phyloP scores from a whole-genome alignment of 2,329 filamentous ascomycete genomes.

The Gnomoniopsis sp. region DNA sequence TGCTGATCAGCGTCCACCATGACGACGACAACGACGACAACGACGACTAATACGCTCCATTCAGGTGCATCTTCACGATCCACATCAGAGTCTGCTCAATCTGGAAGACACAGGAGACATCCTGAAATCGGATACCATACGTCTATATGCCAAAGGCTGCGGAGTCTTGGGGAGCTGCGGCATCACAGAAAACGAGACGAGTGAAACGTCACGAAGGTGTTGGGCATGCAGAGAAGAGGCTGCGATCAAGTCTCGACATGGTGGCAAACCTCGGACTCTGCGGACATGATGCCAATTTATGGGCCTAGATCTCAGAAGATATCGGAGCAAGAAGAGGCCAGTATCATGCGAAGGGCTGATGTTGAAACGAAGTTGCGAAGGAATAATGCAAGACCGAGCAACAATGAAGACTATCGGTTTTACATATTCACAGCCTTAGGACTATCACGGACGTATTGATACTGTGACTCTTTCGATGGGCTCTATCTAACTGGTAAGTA shows the following conservation, averaged over 20 bases:
- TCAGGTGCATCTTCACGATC: constrained; percentile 39
- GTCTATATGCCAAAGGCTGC: constrained; percentile 27
- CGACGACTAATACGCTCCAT: not conserved
- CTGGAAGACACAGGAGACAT: constrained; percentile 37
- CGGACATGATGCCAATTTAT: not conserved
- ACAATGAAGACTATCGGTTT: too few species aligned
- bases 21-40: constrained; percentile 2
- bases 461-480: too few species aligned
- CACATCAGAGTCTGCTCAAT: constrained; percentile 34
- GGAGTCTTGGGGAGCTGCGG: constrained; percentile 38
- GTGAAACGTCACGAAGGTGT: constrained; percentile 31
- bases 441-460: too few species aligned
- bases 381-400: constrained; percentile 15
- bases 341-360: not conserved
- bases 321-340: not conserved
- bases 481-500: too few species aligned
- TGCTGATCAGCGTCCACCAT: constrained; percentile 25
- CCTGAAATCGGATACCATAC: constrained; percentile 38
- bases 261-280: not conserved
- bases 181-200: constrained; percentile 27
- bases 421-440: too few species aligned
- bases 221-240: constrained; percentile 35
- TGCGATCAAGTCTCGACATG: not conserved
- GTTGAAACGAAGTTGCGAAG: not conserved
- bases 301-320: not conserved